phyloP scores from a whole-genome alignment of 495 filamentous ascomycete genomes.

The Tirmania nivea region DNA sequence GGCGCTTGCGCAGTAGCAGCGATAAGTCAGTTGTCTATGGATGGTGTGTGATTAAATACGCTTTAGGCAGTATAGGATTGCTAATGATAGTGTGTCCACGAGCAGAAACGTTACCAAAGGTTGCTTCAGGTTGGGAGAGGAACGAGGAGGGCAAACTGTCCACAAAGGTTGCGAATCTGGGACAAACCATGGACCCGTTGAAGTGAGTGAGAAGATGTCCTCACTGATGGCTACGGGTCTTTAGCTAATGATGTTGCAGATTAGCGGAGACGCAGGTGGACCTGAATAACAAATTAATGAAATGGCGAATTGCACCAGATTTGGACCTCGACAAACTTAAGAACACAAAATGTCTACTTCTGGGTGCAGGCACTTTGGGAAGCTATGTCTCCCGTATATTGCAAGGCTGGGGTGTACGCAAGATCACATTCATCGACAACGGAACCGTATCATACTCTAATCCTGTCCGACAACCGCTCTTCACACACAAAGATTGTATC shows the following conservation, averaged over 20 bases:
- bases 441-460: constrained; percentile 94
- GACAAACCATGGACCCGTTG: constrained; percentile 76
- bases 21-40: constrained; percentile 10
- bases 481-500: constrained; percentile 71
- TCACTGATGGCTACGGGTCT: neutral
- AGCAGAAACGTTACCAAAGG: constrained; percentile 45
- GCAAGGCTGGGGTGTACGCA: constrained; percentile 90
- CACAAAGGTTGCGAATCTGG: constrained; percentile 55
- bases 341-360: constrained; percentile 69
- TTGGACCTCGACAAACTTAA: constrained; percentile 78
- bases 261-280: constrained; percentile 93
- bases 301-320: constrained; percentile 83
- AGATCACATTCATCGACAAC: constrained; percentile 91
- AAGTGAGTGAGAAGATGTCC: constrained; percentile 23
- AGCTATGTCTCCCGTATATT: constrained; percentile 80
- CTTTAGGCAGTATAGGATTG: neutral
- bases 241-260: constrained; percentile 19
- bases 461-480: constrained; percentile 83
- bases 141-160: constrained; percentile 51
- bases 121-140: constrained; percentile 81
- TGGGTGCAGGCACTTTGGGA: constrained; percentile 88
- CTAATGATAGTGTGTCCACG: constrained; percentile 14
- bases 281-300: constrained; percentile 92
- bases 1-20: constrained; percentile 11
- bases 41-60: constrained; percentile 1